Conservation (phyloP, 176 grass and related monocot species). For the Lolium multiflorum region DNA sequence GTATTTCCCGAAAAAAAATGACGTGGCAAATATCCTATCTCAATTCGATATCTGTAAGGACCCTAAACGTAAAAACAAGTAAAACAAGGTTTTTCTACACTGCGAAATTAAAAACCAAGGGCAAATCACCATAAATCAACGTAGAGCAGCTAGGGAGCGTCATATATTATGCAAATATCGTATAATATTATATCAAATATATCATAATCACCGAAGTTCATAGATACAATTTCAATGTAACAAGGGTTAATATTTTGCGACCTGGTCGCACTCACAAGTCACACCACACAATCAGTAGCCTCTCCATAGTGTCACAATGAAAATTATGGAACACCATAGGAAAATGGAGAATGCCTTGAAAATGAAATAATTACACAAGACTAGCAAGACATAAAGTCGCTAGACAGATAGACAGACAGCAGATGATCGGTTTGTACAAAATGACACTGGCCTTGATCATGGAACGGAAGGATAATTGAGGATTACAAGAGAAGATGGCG, state of each 20-base stretch:
- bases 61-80: too few relatives aligned
- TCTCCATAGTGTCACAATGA: neutral
- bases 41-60: too few relatives aligned
- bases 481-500: neutral
- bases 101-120: too few relatives aligned
- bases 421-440: constrained; percentile 5
- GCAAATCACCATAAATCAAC: too few relatives aligned
- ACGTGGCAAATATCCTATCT: too few relatives aligned
- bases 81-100: too few relatives aligned
- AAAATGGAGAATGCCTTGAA: neutral
- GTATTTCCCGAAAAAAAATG: too few relatives aligned
- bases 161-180: too few relatives aligned
- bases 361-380: neutral
- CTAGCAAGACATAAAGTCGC: neutral
- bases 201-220: too few relatives aligned
- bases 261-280: neutral
- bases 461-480: constrained; percentile 14
- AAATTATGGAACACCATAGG: neutral
- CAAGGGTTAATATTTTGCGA: neutral
- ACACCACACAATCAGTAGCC: neutral
- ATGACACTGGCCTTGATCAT: neutral
- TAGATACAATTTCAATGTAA: too few relatives aligned
- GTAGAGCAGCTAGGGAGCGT: too few relatives aligned
- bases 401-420: neutral
- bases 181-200: too few relatives aligned